A percentile compares a stretch with the other conserved stretches of the same genome.
phyloP scores from a whole-genome alignment of 1,284 basidiomycete genomes.

The Trametes sp. region DNA sequence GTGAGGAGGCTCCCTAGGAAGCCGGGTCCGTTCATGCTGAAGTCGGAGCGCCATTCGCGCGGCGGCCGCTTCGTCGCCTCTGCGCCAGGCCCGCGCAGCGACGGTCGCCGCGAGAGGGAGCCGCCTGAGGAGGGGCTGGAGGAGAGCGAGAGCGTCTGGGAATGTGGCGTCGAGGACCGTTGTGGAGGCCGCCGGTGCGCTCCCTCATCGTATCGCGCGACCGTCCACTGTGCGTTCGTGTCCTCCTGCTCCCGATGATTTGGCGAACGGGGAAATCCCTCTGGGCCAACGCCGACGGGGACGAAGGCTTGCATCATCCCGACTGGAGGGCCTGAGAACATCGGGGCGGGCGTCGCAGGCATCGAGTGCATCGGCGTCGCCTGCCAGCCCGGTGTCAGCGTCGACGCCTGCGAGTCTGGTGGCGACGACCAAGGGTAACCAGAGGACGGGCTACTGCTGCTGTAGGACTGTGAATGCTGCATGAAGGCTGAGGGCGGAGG shows the following conservation, averaged over 20 bases:
- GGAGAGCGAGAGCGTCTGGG: conserved; percentile 11
- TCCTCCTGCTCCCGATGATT: conserved; percentile 6
- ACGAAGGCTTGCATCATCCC: conserved; percentile 16
- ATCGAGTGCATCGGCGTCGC: conserved; percentile 4
- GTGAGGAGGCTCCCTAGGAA: conserved; percentile 36
- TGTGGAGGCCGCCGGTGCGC: conserved; percentile 2
- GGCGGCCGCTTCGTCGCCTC: conserved; percentile 41
- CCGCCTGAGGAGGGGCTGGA: conserved; percentile 29
- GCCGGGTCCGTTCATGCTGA: conserved; percentile 40
- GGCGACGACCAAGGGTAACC: conserved; percentile 16
- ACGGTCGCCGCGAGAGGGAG: conserved; percentile 32
- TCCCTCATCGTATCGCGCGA: conserved; percentile 16
- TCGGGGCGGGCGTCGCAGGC: conserved; percentile 17
- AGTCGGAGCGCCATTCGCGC: conserved; percentile 46
- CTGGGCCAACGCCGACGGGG: conserved; percentile 5
- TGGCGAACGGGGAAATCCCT: conserved; percentile 27
- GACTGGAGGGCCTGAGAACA: conserved; percentile 25
- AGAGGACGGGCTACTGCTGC: conserved; percentile 3
- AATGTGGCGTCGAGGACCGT: conserved; percentile 28
- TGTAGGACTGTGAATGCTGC: conserved; percentile 4
- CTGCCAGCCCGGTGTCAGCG: conserved; percentile 4
- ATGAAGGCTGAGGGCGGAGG: conserved; percentile 11
- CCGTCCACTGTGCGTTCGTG: conserved; percentile 15
- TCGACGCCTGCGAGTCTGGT: conserved; percentile 3
- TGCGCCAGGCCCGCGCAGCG: conserved; percentile 27